A percentile compares a stretch with the other conserved stretches of the same genome.
Evolutionary conservation across 805 yeast species (phyloP).

Genomic region (Saccharomycopsis olivae): DNA sequence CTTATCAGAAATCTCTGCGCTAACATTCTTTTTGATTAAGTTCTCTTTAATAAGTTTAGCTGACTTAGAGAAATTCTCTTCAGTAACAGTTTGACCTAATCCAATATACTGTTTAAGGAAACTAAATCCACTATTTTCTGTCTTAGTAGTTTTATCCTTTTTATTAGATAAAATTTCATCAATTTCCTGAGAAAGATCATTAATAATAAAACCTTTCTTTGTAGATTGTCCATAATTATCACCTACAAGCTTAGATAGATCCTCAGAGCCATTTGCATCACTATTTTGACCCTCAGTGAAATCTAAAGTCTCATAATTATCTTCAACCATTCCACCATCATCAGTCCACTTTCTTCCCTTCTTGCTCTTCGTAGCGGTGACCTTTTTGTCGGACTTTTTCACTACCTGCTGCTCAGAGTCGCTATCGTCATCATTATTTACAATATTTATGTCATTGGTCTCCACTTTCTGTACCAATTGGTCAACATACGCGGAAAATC

Average conservation of each 20-base stretch:
- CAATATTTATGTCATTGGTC: conserved; percentile 14
- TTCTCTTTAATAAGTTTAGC: conserved; percentile 61
- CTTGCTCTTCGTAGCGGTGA: background rate
- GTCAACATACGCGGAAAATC: conserved; percentile 16
- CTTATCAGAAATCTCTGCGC: conserved; percentile 75
- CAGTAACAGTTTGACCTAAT: conserved; percentile 54
- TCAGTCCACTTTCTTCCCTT: conserved; percentile 17
- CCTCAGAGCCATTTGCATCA: no score
- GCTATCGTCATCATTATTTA: conserved; percentile 18
- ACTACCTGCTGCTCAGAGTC: background rate
- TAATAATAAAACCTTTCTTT: conserved; percentile 13
- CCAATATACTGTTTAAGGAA: conserved; percentile 44
- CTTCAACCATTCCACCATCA: conserved; percentile 12
- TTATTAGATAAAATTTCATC: conserved; percentile 12
- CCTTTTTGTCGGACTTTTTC: background rate
- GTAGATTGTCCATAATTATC: conserved; percentile 17
- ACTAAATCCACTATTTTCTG: conserved; percentile 38
- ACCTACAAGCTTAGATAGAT: conserved; percentile 20
- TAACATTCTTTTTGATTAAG: conserved; percentile 76
- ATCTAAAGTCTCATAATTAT: conserved; percentile 11
- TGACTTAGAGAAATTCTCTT: conserved; percentile 55
- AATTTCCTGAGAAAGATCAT: conserved; percentile 14
- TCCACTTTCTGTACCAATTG: conserved; percentile 21
- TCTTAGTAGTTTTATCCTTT: conserved; percentile 2
- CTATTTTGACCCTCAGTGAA: conserved; percentile 10